Percentiles rank a stretch among this genome's conserved stretches.
Evolutionary conservation across 106 monocot genomes (phyloP).

Genomic region (Apostasia ramifera): DNA sequence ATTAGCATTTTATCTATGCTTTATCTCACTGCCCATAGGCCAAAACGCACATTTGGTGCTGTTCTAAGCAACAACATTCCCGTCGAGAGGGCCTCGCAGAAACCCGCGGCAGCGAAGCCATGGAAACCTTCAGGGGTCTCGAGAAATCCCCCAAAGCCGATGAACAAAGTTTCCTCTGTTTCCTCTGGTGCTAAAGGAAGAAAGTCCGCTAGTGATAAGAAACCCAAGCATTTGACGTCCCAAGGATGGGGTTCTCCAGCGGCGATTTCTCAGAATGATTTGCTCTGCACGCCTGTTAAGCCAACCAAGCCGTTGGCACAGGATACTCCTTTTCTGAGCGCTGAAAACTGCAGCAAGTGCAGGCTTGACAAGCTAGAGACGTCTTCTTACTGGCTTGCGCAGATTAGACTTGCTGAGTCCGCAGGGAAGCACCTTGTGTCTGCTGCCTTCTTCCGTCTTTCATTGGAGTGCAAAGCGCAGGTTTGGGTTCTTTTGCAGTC

Average conservation of each 20-base stretch:
- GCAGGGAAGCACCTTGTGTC: constrained; percentile 68
- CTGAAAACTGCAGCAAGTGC: constrained; percentile 55
- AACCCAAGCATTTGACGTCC: constrained; percentile 22
- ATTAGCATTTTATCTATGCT: neutral
- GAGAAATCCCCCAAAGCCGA: neutral
- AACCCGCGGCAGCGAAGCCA: constrained; percentile 6
- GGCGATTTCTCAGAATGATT: constrained; percentile 5
- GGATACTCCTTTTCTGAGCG: constrained; percentile 55
- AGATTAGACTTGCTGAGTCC: constrained; percentile 59
- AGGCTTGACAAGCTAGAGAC: constrained; percentile 48
- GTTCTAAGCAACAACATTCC: constrained; percentile 38
- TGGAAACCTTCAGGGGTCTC: constrained; percentile 28
- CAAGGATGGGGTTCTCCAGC: constrained; percentile 5
- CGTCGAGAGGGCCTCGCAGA: constrained; percentile 17
- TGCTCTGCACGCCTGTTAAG: constrained; percentile 30
- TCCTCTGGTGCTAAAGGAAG: neutral
- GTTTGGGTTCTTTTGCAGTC: constrained; percentile 9
- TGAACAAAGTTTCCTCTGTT: neutral
- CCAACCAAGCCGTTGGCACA: neutral
- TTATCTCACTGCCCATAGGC: constrained; percentile 10
- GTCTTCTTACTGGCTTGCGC: constrained; percentile 57
- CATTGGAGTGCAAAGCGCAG: constrained; percentile 69
- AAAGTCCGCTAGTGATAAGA: neutral
- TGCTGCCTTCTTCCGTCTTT: constrained; percentile 64
- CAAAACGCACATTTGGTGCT: constrained; percentile 51